Percentiles rank a stretch among this genome's conserved stretches.
Conservation (phyloP, 1,139 yeast genomes). For the Spencermartinsiella ligniputridi region DNA sequence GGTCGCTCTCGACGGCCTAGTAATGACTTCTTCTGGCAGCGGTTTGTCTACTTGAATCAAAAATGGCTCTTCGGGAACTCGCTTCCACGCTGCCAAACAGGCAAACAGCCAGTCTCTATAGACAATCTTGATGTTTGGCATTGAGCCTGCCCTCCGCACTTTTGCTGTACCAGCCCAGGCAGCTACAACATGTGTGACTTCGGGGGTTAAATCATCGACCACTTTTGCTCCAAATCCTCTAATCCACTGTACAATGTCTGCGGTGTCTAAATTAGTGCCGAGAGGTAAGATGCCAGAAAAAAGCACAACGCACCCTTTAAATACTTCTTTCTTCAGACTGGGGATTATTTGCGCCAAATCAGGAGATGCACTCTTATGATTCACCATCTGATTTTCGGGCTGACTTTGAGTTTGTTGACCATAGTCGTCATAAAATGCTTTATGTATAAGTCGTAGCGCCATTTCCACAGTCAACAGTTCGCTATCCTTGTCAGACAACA, state of each 20-base stretch:
- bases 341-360: constrained; percentile 56
- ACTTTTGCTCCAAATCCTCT: constrained; percentile 87
- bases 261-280: constrained; percentile 59
- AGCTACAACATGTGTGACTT: constrained; percentile 88
- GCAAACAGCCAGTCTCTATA: constrained; percentile 91
- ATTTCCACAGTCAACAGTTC: constrained; percentile 1
- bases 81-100: constrained; percentile 74
- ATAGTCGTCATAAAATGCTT: constrained; percentile 64
- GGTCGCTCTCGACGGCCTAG: constrained; percentile 33
- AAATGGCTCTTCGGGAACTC: constrained; percentile 60
- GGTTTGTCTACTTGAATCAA: constrained; percentile 35
- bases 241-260: constrained; percentile 88
- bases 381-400: constrained; percentile 61
- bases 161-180: constrained; percentile 70
- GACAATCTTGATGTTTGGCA: constrained; percentile 59
- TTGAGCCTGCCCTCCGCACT: constrained; percentile 55
- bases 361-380: constrained; percentile 53
- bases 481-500: background rate
- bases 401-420: background rate
- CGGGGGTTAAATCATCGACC: constrained; percentile 63
- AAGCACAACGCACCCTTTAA: constrained; percentile 64
- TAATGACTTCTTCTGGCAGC: constrained; percentile 7
- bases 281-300: constrained; percentile 86
- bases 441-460: constrained; percentile 19
- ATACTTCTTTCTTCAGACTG: constrained; percentile 58